Evolutionary conservation across 345 rosid genomes (phyloP), one percentile per base, ranked within the genome.

Genomic region (Eucalyptus viminalis): DNA sequence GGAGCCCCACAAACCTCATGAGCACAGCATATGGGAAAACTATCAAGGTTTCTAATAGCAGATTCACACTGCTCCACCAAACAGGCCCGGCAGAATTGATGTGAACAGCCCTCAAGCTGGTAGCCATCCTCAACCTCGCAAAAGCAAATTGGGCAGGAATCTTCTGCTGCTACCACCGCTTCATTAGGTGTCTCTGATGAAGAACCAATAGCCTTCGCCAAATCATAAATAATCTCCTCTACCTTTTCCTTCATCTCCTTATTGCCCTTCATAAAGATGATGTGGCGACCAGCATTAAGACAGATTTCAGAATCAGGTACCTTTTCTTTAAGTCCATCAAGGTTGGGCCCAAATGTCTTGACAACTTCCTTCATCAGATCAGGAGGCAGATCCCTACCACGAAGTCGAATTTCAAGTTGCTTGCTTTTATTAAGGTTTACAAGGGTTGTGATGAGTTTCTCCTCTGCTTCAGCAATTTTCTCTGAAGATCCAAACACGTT

Each of bases 91-190:
- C 99, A 97, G 91, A 95, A 95, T 80, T 87, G 88, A 90, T 97
- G 99, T 5, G 89, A 92, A 86, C 99, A 97, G 87, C 94, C 96
- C 93, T 95, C 96, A 21, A 97, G 98, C 90, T 49, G 89, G 92
- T 96, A 96, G 86, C 95, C 94, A 88, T 96, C 96, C 83, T 97
- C 99, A 83, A 97, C 93, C 90, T 94, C 96, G 88, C 97, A 96
- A 88, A 97, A 93, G 94, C 99, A 97, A 89, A 97, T 93, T 9
- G 99, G 97, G 88, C 99, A 97, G 88, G 47, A 40, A 40, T 51
- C 88, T 65, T 49, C 69, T n/a, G 62, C 85, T 22, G 89, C 67
- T 43, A 16, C 86, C 24, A 88, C 86, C 62, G 89, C 90, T 89
- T 92, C 94, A 89, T 92, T 90, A 54, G 85, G 40, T 81, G 88